phyloP scores from a whole-genome alignment of 257 asterid genomes.

The Nicotiana paniculata region DNA sequence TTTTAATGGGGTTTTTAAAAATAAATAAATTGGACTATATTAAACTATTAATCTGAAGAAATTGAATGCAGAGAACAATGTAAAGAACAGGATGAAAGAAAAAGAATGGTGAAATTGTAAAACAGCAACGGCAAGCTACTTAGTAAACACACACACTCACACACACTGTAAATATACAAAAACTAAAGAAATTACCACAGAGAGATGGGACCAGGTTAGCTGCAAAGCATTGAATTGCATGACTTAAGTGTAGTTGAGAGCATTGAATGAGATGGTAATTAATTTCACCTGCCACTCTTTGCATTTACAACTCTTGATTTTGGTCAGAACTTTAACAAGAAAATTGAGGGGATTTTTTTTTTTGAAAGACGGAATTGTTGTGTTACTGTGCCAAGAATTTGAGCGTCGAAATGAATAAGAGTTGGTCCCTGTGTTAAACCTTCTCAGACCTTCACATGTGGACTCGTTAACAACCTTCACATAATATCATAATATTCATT shows the following conservation, averaged over 20 bases:
- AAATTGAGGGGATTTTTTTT: not conserved
- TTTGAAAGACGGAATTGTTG: not conserved
- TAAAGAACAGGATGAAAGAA: not conserved
- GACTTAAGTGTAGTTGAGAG: constrained; percentile 39
- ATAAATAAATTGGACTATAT: not conserved
- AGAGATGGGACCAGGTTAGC: constrained; percentile 30
- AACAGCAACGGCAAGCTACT: not conserved
- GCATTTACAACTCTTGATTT: constrained; percentile 6
- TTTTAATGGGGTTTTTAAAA: not conserved
- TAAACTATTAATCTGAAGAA: not conserved
- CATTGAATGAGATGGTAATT: constrained; percentile 32
- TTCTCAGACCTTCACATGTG: no score
- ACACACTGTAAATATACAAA: not conserved
- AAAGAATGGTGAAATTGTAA: not conserved
- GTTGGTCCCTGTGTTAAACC: not conserved
- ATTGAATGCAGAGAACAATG: not conserved
- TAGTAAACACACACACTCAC: not conserved
- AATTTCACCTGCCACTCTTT: constrained; percentile 23
- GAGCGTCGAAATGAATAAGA: not conserved
- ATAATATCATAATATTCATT: no score
- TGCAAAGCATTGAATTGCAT: constrained; percentile 26
- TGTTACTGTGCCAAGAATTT: not conserved
- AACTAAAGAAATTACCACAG: constrained; percentile 12
- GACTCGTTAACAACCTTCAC: no score
- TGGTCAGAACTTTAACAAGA: not conserved